Base-by-base conservation (phyloP, 768 basidiomycete species). In the Rhodotorula paludigena region DNA sequence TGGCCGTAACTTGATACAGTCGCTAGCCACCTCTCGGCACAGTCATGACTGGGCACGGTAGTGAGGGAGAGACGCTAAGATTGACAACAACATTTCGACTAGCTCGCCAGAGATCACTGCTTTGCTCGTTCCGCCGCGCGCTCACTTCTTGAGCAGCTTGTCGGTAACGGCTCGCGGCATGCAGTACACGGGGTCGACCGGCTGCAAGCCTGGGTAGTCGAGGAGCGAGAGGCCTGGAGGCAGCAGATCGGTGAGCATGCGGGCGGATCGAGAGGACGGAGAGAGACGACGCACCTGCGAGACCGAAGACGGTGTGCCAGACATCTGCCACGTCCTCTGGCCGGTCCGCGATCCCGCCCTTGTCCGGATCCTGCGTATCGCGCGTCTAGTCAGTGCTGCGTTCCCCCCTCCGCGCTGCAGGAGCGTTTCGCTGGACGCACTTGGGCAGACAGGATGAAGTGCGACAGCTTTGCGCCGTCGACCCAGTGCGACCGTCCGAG, bases 311-410 rank as follows among this genome's bases (percentile, higher is more conserved):
- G 0, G 94, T 98, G 75, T 99, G 94, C 78, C 96, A 99, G n/a
- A 99, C 93, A 74, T 99, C 96, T 3, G 86, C 86, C 84, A 92
- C 87, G 77, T 99, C 86, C 0, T 90, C 92, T 1, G 91, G 90
- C 51, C 96, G 81, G 78, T 99, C 96, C 0, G 92, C 88, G 35
- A 98, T 96, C 0, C 96, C 96, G 6, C 96, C 96, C 10, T 81
- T 84, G 71, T 98, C 93, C 0, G 83, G 80, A 75, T 98, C 96
- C 87, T 98, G 80, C 38, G 15, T 20, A 9, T 8, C 39, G 32
- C 33, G 33, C 15, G 18, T 20, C n/a, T 20, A 9, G 49, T 4
- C 1, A 32, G 4, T 23, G n/a, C n/a, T n/a, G n/a, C n/a, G n/a
- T n/a, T n/a, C n/a, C n/a, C n/a, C n/a, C n/a, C n/a, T n/a, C 5